Conservation (phyloP, 257 asterid genomes). For the Thymus quinquecostatus region DNA sequence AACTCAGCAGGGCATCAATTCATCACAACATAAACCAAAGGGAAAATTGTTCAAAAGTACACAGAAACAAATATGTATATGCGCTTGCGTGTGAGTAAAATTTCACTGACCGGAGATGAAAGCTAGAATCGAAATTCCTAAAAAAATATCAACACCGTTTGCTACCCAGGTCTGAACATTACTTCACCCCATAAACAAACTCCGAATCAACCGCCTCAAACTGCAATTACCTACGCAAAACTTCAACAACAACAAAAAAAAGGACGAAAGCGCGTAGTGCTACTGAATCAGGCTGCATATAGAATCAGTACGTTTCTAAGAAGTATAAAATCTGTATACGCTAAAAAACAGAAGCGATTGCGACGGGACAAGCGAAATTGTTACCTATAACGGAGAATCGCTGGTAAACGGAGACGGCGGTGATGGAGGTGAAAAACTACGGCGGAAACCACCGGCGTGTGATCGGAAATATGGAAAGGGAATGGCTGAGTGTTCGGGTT, state of each 20-base stretch:
- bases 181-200: no score
- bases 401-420: neutral
- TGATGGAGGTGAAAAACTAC: neutral
- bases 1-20: slow-evolving; percentile 6
- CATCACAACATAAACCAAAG: neutral
- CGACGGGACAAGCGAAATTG: neutral
- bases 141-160: no score
- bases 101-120: no score
- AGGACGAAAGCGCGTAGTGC: no score
- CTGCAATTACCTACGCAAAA: no score
- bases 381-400: slow-evolving; percentile 6
- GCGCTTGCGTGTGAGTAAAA: no score
- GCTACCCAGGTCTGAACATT: no score
- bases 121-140: no score
- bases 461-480: neutral
- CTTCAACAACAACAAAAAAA: no score
- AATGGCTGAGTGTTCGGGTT: neutral
- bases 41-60: neutral
- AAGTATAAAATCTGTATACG: no score
- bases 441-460: neutral
- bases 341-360: neutral
- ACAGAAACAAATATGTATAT: no score
- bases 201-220: no score
- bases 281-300: neutral
- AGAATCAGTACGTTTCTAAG: neutral